Conservation (phyloP, 148 eudicot genomes). For the Nepenthes gracilis region DNA sequence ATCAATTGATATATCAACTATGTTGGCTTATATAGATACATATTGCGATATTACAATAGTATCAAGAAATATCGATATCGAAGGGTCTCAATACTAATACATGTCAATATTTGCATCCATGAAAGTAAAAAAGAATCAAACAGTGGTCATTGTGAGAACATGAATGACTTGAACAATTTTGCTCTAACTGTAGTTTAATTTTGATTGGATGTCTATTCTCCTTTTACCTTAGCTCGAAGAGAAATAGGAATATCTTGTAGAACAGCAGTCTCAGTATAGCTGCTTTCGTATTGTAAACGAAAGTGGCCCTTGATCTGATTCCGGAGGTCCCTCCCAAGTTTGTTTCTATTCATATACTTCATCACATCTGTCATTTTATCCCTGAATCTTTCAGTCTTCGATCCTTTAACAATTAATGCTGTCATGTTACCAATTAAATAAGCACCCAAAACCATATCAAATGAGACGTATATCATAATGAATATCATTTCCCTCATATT, state of each 20-base stretch:
- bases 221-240: conserved; percentile 57
- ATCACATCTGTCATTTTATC: conserved; percentile 64
- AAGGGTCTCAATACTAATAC: too few species aligned
- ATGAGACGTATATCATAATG: conserved; percentile 62
- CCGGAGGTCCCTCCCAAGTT: conserved; percentile 50
- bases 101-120: too few species aligned
- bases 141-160: too few species aligned
- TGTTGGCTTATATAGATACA: too few species aligned
- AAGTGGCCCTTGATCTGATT: conserved; percentile 62
- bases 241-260: conserved; percentile 62
- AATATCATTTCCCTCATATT: conserved; percentile 75
- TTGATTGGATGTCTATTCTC: background rate
- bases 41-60: too few species aligned
- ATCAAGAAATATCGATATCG: too few species aligned
- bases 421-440: conserved; percentile 73
- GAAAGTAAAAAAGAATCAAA: too few species aligned
- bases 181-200: background rate
- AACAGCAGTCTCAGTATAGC: conserved; percentile 54
- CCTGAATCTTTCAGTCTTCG: conserved; percentile 55
- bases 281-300: conserved; percentile 59
- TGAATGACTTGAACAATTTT: background rate
- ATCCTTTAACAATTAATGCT: conserved; percentile 66
- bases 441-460: conserved; percentile 72
- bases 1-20: too few species aligned
- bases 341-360: conserved; percentile 56